phyloP scores from a whole-genome alignment of 352 stramenopile species.

The Globisporangium orthogonon region DNA sequence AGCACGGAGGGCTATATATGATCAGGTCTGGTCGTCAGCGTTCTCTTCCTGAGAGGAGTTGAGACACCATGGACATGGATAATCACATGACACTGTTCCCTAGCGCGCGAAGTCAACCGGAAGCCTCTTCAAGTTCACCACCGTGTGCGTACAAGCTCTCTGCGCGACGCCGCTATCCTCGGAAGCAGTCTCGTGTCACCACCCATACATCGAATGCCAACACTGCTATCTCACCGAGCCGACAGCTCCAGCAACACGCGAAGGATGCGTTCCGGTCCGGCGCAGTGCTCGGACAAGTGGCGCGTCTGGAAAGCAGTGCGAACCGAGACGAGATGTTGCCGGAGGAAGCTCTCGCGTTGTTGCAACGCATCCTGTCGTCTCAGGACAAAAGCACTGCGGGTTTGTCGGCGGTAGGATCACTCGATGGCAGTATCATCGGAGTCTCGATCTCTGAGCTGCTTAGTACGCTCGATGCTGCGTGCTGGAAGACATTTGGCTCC shows the following conservation, averaged over 20 bases:
- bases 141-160: constrained; percentile 22
- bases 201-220: neutral
- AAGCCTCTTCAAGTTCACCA: neutral
- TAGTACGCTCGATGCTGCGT: constrained; percentile 24
- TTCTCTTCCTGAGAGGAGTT: too few species aligned
- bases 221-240: neutral
- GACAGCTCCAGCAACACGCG: neutral
- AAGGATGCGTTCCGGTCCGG: constrained; percentile 24
- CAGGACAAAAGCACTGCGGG: neutral
- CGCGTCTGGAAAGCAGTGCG: constrained; percentile 20
- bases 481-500: constrained; percentile 20
- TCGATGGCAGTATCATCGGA: neutral
- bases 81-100: constrained; percentile 1
- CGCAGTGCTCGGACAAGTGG: constrained; percentile 24
- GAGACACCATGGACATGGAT: constrained; percentile 9
- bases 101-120: neutral
- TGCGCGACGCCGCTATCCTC: constrained; percentile 13
- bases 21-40: too few species aligned
- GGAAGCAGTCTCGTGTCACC: constrained; percentile 5
- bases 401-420: neutral
- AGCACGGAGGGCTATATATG: too few species aligned
- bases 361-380: constrained; percentile 13
- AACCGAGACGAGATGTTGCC: constrained; percentile 15
- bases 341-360: constrained; percentile 22
- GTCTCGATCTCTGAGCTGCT: constrained; percentile 15